Base-by-base conservation (phyloP, 176 grass and related monocot species). In the Paspalum vaginatum region DNA sequence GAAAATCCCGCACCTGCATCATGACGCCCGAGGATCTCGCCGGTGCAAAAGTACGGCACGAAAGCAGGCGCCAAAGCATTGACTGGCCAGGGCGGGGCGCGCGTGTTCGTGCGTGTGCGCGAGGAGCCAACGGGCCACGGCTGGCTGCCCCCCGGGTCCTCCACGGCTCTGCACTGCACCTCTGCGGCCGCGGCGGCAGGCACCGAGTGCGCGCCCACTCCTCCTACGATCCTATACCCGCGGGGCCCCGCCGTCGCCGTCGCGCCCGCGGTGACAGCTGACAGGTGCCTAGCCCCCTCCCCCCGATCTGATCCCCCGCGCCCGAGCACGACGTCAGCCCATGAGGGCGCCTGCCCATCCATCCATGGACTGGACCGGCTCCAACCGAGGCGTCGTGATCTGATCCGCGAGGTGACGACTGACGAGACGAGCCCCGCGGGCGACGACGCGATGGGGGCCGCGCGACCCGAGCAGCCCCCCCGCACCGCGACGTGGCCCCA, bases 121-220 rank as follows among this genome's bases (percentile, higher is more conserved):
- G n/a, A n/a, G n/a, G n/a, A n/a, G n/a, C n/a, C n/a, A n/a, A n/a
- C n/a, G n/a, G n/a, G n/a, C n/a, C n/a, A n/a, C n/a, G n/a, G n/a
- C n/a, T n/a, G n/a, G n/a, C n/a, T n/a, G n/a, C n/a, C n/a, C n/a
- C n/a, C n/a, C n/a, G n/a, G n/a, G n/a, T n/a, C n/a, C 32, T 32
- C 32, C 32, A 32, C 32, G 32, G 32, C 32, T 32, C 32, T 32
- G 32, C n/a, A 32, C 32, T 1, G 76, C 47, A 45, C 32, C 17
- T 20, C 60, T 27, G 8, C 18, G 58, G 55, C 43, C 54, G 13
- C 13, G 47, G 3, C n/a, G n/a, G n/a, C 48, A 46, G 49, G 3
- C 40, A 15, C 2, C 53, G 54, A 81, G 46, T 69, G 78, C 78
- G 62, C 68, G 68, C 20, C 84, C 76, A 58, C 76, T 86, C 53